Conservation (phyloP, 768 basidiomycete genomes). For the Amanita polypyramis region DNA sequence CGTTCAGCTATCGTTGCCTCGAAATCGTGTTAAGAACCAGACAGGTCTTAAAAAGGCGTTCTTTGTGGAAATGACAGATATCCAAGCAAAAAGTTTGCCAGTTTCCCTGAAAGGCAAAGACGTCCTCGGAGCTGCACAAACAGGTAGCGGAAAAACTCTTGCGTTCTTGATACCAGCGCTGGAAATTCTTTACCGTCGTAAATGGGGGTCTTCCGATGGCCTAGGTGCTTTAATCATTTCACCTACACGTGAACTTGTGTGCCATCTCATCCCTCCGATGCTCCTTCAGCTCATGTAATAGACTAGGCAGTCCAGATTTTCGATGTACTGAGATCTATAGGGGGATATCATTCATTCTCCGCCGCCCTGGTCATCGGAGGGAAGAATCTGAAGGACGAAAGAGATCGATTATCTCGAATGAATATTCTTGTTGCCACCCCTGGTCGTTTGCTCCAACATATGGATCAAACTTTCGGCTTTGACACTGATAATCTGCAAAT, state of each 20-base stretch:
- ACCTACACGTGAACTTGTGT: conserved; percentile 84
- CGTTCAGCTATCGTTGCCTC: background rate
- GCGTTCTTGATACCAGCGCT: conserved; percentile 92
- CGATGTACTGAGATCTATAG: conserved; percentile 88
- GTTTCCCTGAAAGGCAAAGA: conserved; percentile 90
- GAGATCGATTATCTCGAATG: conserved; percentile 82
- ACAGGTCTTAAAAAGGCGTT: conserved; percentile 79
- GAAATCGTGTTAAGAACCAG: background rate
- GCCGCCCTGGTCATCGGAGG: conserved; percentile 95
- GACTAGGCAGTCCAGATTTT: conserved; percentile 93
- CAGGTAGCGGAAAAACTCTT: conserved; percentile 94
- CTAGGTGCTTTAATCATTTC: conserved; percentile 86
- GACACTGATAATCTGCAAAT: conserved; percentile 86
- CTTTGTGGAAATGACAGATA: conserved; percentile 83
- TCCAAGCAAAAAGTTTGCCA: conserved; percentile 87
- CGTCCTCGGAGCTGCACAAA: conserved; percentile 90
- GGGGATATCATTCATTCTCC: conserved; percentile 84
- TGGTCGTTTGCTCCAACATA: conserved; percentile 88
- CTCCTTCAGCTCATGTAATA: background rate
- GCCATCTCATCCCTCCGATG: conserved; percentile 15
- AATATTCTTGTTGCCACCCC: conserved; percentile 99
- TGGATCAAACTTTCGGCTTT: conserved; percentile 97
- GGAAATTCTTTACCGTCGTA: conserved; percentile 80
- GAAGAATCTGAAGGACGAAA: conserved; percentile 89
- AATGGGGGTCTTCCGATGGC: conserved; percentile 94